Base-by-base conservation (phyloP, 2,329 filamentous ascomycete genomes). In the Emergomyces orientalis region DNA sequence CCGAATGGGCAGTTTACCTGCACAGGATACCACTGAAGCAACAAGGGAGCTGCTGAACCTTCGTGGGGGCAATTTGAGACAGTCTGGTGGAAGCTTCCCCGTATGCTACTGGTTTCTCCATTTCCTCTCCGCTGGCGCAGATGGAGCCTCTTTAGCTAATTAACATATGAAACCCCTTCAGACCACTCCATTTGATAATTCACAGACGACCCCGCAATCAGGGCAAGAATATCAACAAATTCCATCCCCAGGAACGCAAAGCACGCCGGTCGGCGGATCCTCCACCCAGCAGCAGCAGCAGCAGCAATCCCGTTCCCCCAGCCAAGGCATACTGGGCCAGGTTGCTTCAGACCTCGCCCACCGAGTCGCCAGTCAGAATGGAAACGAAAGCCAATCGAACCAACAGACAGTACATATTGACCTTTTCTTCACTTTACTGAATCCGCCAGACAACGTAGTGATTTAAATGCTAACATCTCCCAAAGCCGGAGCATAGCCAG, bases 31-130 rank as follows among this genome's bases (percentile, higher is more conserved):
- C 22, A 60, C 63, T 34, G 66, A 67, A 60, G 64, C 65, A 14
- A 65, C 63, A 39, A 63, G 49, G 47, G 66, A 67, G 57, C 63
- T 66, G 56, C 59, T 60, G 49, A 65, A 65, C 37, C 41, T 67
- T 13, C 62, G 64, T 45, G 64, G 60, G 59, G 63, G 62, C 14
- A 67, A 66, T 49, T 63, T 54, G 55, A 51, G 62, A 22, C 47
- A 49, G 22, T 60, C 54, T 3, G 47, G 60, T 27, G 60, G 60
- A n/a, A 64, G 51, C 41, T 67, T 63, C 41, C 59, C 64, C 22
- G 66, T 67, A 67, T 49, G 64, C 62, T 43, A 17, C 25, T 41
- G n/a, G 3, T 30, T 37, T 17, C 14, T 17, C 19, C 30, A 3
- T 39, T 60, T 52, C 22, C 34, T 56, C 22, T 27, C 54, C 11